Evolutionary conservation across 345 rosid genomes (phyloP).

Genomic region (Rubroshorea leprosula): DNA sequence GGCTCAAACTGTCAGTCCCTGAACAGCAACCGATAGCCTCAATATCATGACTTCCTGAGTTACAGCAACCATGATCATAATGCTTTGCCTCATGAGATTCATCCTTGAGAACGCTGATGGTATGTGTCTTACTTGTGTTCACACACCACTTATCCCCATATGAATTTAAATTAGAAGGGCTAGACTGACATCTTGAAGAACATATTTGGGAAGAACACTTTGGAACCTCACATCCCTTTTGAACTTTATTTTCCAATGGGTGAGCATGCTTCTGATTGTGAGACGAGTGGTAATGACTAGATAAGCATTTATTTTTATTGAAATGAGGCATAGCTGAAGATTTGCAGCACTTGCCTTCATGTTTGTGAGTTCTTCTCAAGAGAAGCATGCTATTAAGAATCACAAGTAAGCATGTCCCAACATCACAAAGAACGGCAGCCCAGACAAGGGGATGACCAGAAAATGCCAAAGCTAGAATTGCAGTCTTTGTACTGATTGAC

Average conservation of each 20-base stretch:
- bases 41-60: no score
- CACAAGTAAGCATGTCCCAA: conserved; percentile 81
- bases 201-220: no score
- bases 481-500: conserved; percentile 56
- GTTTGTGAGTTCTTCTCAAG: conserved; percentile 29
- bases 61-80: no score
- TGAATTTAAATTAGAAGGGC: not conserved
- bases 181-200: no score
- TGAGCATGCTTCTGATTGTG: conserved; percentile 16
- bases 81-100: no score
- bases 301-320: conserved; percentile 16
- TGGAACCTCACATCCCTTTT: not conserved
- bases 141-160: not conserved
- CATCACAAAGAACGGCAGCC: conserved; percentile 90
- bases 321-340: not conserved
- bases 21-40: conserved; percentile 11
- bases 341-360: conserved; percentile 19
- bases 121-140: no score
- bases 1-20: not conserved
- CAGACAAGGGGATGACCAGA: conserved; percentile 82
- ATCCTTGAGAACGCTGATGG: no score
- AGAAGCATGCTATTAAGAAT: conserved; percentile 79
- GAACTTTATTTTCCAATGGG: not conserved
- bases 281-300: conserved; percentile 2
- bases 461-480: conserved; percentile 61